Percentiles rank a stretch among this genome's conserved stretches.
Conservation (phyloP, 2,329 filamentous ascomycete species). For the Sporothrix brunneoviolacea region DNA sequence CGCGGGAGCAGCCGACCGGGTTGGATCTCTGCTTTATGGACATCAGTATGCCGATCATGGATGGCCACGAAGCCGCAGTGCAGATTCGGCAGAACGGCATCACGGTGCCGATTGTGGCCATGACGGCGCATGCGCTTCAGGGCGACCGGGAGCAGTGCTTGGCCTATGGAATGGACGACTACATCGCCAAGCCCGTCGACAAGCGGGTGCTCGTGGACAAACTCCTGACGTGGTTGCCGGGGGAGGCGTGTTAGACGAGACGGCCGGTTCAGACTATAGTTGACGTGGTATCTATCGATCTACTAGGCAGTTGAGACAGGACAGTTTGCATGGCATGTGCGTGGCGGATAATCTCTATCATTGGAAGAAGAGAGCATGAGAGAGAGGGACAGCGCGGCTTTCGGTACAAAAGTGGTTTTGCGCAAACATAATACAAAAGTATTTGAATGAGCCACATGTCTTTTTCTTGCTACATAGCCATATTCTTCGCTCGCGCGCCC, state of each 20-base stretch:
- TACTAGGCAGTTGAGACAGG: no score
- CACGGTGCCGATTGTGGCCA: slow-evolving; percentile 35
- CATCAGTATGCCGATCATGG: slow-evolving; percentile 53
- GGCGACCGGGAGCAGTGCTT: slow-evolving; percentile 48
- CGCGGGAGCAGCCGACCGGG: slow-evolving; percentile 33
- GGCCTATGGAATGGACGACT: slow-evolving; percentile 49
- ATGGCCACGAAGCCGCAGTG: slow-evolving; percentile 44
- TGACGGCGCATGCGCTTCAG: slow-evolving; percentile 50
- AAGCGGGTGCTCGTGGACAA: slow-evolving; percentile 19
- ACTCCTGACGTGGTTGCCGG: slow-evolving; percentile 14
- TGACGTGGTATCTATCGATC: no score
- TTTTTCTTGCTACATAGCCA: no score
- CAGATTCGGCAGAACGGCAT: slow-evolving; percentile 36
- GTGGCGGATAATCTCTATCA: no score
- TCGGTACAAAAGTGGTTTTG: no score
- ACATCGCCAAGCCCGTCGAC: slow-evolving; percentile 35
- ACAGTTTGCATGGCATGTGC: no score
- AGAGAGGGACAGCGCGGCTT: no score
- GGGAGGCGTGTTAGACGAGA: not conserved
- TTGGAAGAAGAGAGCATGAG: no score
- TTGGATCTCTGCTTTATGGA: slow-evolving; percentile 51
- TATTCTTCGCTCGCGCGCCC: no score
- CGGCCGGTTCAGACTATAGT: no score
- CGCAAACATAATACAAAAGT: no score
- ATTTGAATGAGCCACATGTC: no score